Evolutionary conservation across 2,329 filamentous ascomycete species (phyloP), one percentile per base, ranked within the genome.

Genomic region (Fusarium sp.): DNA sequence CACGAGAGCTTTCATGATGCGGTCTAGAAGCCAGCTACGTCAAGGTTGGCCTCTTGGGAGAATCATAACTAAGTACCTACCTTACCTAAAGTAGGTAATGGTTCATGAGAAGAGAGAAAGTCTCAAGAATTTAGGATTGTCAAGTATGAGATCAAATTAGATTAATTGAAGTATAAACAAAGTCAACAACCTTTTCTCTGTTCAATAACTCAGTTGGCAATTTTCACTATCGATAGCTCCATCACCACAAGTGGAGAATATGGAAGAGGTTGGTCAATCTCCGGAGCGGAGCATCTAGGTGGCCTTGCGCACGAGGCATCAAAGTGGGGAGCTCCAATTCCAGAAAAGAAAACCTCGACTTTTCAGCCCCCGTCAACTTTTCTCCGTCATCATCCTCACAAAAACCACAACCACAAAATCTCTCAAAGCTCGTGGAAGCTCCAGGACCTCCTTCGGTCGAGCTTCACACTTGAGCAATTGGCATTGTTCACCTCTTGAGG

Each of bases 281-380:
- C 43, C 20, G 5, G 21, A 59, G 58, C 35, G 58, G 58, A 54
- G 46, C n/a, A 16, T 12, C 28, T 11, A 6, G 43, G 9, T 64
- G 60, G 74, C 75, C 74, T 77, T 74, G 74, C 68, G 74, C 74
- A 69, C 69, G 64, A 77, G 74, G 75, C 75, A 75, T 63, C 70
- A 75, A 75, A 71, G 73, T 75, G 73, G 73, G 59, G 71, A 69
- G 71, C 71, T 73, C 65, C 64, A 71, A 63, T 66, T 59, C 65
- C 54, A 71, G 58, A 72, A 75, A 75, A 71, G 58, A 72, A 75
- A 75, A 73, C 64, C 64, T 72, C 68, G 52, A 60, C 26, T 69
- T 63, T 69, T 65, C 54, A 57, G 38, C 26, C 46, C 43, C 47
- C n/a, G 23, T 46, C 44, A 55, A 53, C 44, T 58, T 63, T 63